Percentiles rank a stretch among this genome's conserved stretches.
These are phyloP conservation scores for Aspergillus fructus DNA, from an alignment of 2,329 filamentous ascomycete genomes.

Conservation along the genomic window DNA sequence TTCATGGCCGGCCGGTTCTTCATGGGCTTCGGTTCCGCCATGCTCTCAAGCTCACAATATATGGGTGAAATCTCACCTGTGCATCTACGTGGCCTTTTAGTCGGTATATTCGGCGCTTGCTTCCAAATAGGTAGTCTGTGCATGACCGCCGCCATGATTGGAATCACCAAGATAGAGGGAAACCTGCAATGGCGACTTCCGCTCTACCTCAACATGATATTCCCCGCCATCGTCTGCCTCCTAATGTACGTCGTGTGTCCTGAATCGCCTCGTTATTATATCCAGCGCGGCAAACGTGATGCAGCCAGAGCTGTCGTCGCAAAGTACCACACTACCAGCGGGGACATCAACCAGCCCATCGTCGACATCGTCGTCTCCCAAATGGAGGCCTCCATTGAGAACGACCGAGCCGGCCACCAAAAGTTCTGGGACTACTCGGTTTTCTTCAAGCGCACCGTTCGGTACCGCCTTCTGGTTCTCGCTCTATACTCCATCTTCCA, in stretches of 20 bases:
- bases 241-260: constrained; percentile 44
- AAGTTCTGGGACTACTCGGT: constrained; percentile 48
- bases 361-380: constrained; percentile 44
- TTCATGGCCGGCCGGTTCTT: constrained; percentile 42
- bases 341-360: constrained; percentile 42
- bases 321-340: constrained; percentile 45
- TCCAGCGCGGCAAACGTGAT: constrained; percentile 34
- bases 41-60: constrained; percentile 42
- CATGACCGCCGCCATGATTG: constrained; percentile 47
- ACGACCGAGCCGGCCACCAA: constrained; percentile 35
- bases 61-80: constrained; percentile 38
- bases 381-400: constrained; percentile 48
- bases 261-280: constrained; percentile 37
- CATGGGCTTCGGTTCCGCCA: constrained; percentile 37
- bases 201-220: constrained; percentile 48
- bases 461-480: constrained; percentile 46
- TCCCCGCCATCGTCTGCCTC: constrained; percentile 48
- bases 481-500: constrained; percentile 49
- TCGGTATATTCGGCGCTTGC: constrained; percentile 50
- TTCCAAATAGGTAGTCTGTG: constrained; percentile 47
- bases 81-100: constrained; percentile 43
- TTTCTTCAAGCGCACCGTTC: constrained; percentile 47
- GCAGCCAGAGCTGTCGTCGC: constrained; percentile 29
- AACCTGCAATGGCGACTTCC: constrained; percentile 42
- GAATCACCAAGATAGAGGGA: constrained; percentile 38